Percentiles rank a stretch among this genome's conserved stretches.
phyloP scores from a whole-genome alignment of 176 grass and related monocot species.

The Triticum timopheevii region DNA sequence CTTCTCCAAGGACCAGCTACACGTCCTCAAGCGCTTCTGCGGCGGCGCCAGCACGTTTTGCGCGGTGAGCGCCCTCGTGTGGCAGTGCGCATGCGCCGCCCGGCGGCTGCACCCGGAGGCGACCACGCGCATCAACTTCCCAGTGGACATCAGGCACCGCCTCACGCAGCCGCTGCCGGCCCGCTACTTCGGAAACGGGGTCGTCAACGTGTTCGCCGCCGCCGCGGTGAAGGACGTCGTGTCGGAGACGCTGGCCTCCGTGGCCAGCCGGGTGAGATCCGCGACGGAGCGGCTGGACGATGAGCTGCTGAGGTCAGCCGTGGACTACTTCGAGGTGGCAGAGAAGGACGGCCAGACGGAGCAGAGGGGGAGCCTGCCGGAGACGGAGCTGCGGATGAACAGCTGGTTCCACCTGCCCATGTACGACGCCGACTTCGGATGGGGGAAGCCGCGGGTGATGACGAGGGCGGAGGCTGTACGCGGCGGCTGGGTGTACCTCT shows the following conservation, averaged over 20 bases:
- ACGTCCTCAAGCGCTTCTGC: background rate
- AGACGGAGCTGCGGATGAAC: constrained; percentile 9
- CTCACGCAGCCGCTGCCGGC: constrained; percentile 9
- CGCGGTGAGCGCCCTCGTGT: constrained; percentile 6
- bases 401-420: constrained; percentile 13
- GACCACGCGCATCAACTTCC: background rate
- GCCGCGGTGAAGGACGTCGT: background rate
- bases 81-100: constrained; percentile 18
- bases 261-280: background rate
- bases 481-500: background rate
- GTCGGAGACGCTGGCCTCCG: background rate
- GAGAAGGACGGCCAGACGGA: background rate
- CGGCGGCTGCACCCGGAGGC: background rate
- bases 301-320: constrained; percentile 24
- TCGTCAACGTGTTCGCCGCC: background rate
- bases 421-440: background rate
- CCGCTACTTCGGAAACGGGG: constrained; percentile 19
- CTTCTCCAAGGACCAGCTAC: background rate
- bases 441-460: background rate
- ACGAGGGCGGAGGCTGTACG: background rate
- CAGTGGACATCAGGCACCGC: background rate
- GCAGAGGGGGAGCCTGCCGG: background rate
- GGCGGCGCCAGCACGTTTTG: constrained; percentile 3
- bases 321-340: constrained; percentile 27
- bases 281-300: background rate